Percentiles rank a stretch among this genome's conserved stretches.
Evolutionary conservation across 768 basidiomycete species (phyloP).

Genomic region (Hortiboletus campestris): DNA sequence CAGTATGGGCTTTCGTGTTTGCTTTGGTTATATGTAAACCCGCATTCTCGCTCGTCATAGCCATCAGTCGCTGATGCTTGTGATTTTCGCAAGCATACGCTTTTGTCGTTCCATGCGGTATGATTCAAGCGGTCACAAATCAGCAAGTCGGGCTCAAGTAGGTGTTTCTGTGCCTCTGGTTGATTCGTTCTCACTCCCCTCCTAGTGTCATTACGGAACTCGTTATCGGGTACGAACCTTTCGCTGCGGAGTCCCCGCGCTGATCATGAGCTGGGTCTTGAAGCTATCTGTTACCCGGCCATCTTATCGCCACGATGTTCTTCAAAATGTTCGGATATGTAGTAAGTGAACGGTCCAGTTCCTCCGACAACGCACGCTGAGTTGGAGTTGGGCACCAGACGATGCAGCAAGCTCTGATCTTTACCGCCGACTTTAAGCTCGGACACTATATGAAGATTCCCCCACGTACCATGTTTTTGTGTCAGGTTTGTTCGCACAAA

Average conservation of each 20-base stretch:
- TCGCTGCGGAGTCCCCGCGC: neutral
- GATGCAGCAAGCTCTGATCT: slow-evolving; percentile 52
- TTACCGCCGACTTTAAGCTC: slow-evolving; percentile 77
- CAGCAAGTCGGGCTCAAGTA: slow-evolving; percentile 67
- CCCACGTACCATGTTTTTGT: slow-evolving; percentile 69
- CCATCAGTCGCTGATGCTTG: neutral
- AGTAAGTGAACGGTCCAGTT: slow-evolving; percentile 22
- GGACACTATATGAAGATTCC: slow-evolving; percentile 67
- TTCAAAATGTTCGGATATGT: slow-evolving; percentile 85
- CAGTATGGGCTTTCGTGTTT: slow-evolving; percentile 68
- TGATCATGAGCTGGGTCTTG: neutral
- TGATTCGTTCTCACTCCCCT: neutral
- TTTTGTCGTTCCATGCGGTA: slow-evolving; percentile 53
- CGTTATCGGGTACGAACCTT: slow-evolving; percentile 52
- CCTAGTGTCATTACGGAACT: slow-evolving; percentile 71
- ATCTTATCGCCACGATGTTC: slow-evolving; percentile 80
- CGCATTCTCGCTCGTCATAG: neutral
- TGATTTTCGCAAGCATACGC: slow-evolving; percentile 32
- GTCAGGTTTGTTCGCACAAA: slow-evolving; percentile 43
- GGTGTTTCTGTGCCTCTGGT: neutral
- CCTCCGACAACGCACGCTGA: neutral
- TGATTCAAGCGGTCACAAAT: slow-evolving; percentile 74
- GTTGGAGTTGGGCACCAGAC: slow-evolving; percentile 10
- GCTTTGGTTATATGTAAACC: slow-evolving; percentile 52
- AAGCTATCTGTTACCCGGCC: slow-evolving; percentile 68